Evolutionary conservation across 1,139 yeast species (phyloP), one percentile per base, ranked within the genome.

Genomic region (Candida pseudocylindracea): DNA sequence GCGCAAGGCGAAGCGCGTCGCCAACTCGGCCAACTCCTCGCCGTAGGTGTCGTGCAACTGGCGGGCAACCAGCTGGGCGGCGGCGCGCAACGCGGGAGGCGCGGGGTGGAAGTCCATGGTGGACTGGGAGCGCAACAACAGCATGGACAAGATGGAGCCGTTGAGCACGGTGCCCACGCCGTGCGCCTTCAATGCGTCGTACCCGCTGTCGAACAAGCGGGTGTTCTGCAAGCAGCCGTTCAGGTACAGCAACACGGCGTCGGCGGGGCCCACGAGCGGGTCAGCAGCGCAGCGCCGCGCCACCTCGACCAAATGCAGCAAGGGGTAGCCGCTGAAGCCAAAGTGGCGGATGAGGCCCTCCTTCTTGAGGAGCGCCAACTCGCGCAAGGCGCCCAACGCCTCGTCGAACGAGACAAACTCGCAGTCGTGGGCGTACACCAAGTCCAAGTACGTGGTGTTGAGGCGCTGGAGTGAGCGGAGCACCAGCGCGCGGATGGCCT

Each of bases 71-170:
- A 57, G 49, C 13, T 55, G 50, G 7, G 76, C 75, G n/a, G 56
- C 56, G 2, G 53, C 50, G 39, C 66, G 72, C 40, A 85, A 55
- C n/a, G 48, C 63, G n/a, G 49, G 42, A 0, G 72, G 51, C 1
- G 81, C 92, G 0, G 95, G 95, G 45, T 85, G 96, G 60, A 83
- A 85, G 1, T 60, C 45, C 39, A 67, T 76, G 1, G 94, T 78
- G 24, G 60, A 55, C 24, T 60, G 70, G 0, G 75, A 63, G 38
- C 93, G 62, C 36, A 85, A 56, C 36, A 85, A 51, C 2, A 94
- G 79, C 96, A 85, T 85, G 37, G 88, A 71, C 39, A 85, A 57
- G 30, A 91, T 83, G 1, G 93, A 78, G 2, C 91, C 95, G 45
- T 79, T 80, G 47, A 74, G 51, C 15, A 85, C 50, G 37, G 59